phyloP scores from a whole-genome alignment of 2,329 filamentous ascomycete species.

The Xylaria sp. region DNA sequence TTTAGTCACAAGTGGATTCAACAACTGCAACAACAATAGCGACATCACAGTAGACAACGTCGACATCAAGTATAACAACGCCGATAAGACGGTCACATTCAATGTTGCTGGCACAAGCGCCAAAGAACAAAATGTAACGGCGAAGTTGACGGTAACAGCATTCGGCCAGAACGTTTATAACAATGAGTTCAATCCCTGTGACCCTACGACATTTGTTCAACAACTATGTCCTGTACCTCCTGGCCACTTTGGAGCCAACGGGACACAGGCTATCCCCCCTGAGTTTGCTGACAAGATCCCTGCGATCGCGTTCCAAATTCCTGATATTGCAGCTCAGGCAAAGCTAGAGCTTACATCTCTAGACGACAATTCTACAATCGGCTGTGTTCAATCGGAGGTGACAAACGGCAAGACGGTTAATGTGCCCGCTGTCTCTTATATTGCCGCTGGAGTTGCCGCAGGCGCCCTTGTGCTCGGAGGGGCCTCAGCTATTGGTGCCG shows the following conservation, averaged over 20 bases:
- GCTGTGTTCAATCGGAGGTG: constrained; percentile 84
- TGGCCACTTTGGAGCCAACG: constrained; percentile 78
- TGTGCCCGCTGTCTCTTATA: constrained; percentile 81
- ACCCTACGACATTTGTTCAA: constrained; percentile 70
- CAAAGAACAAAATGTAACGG: constrained; percentile 82
- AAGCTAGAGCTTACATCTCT: constrained; percentile 77
- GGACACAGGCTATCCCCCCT: constrained; percentile 76
- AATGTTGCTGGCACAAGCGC: constrained; percentile 82
- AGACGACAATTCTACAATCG: constrained; percentile 71
- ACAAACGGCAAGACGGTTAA: constrained; percentile 87
- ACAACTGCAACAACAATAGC: constrained; percentile 71
- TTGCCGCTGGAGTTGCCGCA: constrained; percentile 86
- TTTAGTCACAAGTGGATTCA: constrained; percentile 84
- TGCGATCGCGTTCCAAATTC: constrained; percentile 87
- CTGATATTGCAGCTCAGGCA: constrained; percentile 88
- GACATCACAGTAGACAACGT: constrained; percentile 77
- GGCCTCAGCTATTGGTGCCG: constrained; percentile 73
- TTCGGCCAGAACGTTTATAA: constrained; percentile 86
- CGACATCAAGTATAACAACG: constrained; percentile 82
- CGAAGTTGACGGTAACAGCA: constrained; percentile 78
- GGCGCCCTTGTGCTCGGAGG: constrained; percentile 81
- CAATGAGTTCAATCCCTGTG: constrained; percentile 86
- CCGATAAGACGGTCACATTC: constrained; percentile 78
- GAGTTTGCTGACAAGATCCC: constrained; percentile 81
- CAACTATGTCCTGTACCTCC: constrained; percentile 87